phyloP scores from a whole-genome alignment of 805 yeast species.

The Zygosaccharomyces kombuchaensis region DNA sequence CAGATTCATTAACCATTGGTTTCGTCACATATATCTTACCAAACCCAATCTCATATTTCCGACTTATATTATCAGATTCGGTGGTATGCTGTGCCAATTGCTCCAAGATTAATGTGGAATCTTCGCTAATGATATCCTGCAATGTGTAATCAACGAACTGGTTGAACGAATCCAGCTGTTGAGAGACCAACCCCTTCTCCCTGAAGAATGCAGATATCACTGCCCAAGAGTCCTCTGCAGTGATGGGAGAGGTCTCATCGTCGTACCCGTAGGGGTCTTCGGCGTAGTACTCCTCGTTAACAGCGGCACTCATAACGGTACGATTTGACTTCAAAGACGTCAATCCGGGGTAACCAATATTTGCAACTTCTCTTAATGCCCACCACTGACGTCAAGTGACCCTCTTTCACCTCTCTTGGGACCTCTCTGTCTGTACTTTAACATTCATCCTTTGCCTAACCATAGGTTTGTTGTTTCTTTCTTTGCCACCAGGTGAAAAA shows the following conservation, averaged over 20 bases:
- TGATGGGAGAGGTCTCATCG: constrained; percentile 65
- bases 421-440: constrained; percentile 2
- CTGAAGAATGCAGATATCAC: constrained; percentile 94
- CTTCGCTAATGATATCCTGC: constrained; percentile 96
- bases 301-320: constrained; percentile 10
- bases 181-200: constrained; percentile 95
- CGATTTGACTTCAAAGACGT: constrained; percentile 2
- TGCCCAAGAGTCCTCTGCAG: constrained; percentile 99
- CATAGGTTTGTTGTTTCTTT: constrained; percentile 5
- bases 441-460: background rate
- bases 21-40: constrained; percentile 95
- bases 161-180: constrained; percentile 96
- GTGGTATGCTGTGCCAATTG: constrained; percentile 97
- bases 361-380: background rate
- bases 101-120: constrained; percentile 86
- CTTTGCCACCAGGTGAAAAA: constrained; percentile 15
- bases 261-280: constrained; percentile 72
- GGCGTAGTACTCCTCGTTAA: constrained; percentile 33
- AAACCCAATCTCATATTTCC: constrained; percentile 93
- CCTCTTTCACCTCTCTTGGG: constrained; percentile 3
- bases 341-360: background rate
- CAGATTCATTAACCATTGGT: constrained; percentile 98
- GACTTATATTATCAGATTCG: constrained; percentile 82
- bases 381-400: constrained; percentile 2
- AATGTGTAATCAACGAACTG: constrained; percentile 95